Base-by-base conservation (phyloP, 2,329 filamentous ascomycete species). In the Daldinia sp. region DNA sequence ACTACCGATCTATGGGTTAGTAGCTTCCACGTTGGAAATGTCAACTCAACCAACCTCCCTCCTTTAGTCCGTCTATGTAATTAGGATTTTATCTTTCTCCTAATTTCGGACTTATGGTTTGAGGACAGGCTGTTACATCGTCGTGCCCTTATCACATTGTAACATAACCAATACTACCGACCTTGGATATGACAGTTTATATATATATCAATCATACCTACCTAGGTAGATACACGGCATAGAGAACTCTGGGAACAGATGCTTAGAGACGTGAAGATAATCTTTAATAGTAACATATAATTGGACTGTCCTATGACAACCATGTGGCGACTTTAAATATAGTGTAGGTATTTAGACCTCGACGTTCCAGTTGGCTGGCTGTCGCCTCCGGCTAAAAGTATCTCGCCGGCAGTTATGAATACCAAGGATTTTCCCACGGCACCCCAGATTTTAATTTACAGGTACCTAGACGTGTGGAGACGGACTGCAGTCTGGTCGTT, bases 311-410 rank as follows among this genome's bases (percentile, higher is more conserved):
- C 30, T 46, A 48, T 59, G 28, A 39, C 20, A 54, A 64, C 30
- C 44, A 33, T 42, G 54, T 63, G 58, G 46, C 59, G 39, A 15
- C 62, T 60, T 56, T 62, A 63, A 60, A 66, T 53, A 59, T 59
- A 59, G 46, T 63, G 46, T n/a, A n/a, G n/a, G n/a, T 20, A 53
- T 56, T 56, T 62, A 63, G 53, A 66, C 46, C 50, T 60, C 12
- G n/a, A 63, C 35, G 35, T 54, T 66, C 63, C 12, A 60, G 63
- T 66, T 69, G 63, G 67, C 42, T 20, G 58, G 57, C 13, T 63
- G 13, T 68, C 54, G 28, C 56, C 54, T 26, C n/a, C 59, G 67
- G 67, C 67, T 69, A 69, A 69, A 69, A 63, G n/a, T 53, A 53
- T 6, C 20, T 54, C 26, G n/a, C 59, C 63, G 67, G 67, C 67